Evolutionary conservation across 2,329 filamentous ascomycete species (phyloP).

Genomic region (Aspergillus texensis): DNA sequence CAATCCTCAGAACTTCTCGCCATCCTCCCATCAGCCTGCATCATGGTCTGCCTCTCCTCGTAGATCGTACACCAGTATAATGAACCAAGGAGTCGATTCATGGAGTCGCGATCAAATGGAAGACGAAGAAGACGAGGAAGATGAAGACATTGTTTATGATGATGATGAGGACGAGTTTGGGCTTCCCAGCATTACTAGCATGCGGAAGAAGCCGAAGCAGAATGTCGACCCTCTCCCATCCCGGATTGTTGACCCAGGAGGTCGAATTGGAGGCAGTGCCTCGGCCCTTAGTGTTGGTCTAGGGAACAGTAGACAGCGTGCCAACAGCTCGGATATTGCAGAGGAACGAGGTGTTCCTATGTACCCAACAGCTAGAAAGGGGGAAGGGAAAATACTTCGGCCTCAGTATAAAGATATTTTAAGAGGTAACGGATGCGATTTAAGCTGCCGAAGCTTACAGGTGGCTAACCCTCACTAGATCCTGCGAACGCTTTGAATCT

Average conservation of each 20-base stretch:
- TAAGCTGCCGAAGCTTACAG: not conserved
- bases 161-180: slow-evolving; percentile 96
- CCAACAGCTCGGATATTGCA: slow-evolving; percentile 91
- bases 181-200: slow-evolving; percentile 86
- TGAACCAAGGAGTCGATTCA: slow-evolving; percentile 79
- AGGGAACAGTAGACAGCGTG: slow-evolving; percentile 62
- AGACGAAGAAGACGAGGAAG: slow-evolving; percentile 55
- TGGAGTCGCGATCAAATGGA: slow-evolving; percentile 63
- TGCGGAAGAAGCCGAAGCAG: slow-evolving; percentile 70
- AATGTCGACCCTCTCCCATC: slow-evolving; percentile 36
- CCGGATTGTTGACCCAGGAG: slow-evolving; percentile 50
- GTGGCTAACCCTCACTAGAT: slow-evolving; percentile 41
- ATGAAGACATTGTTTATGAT: slow-evolving; percentile 76
- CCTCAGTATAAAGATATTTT: slow-evolving; percentile 98
- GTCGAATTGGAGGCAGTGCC: slow-evolving; percentile 24
- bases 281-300: slow-evolving; percentile 35
- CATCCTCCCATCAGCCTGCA: slow-evolving; percentile 51
- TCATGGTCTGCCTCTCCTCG: slow-evolving; percentile 57
- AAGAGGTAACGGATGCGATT: slow-evolving; percentile 52
- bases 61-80: slow-evolving; percentile 76
- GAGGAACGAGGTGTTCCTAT: slow-evolving; percentile 80
- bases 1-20: slow-evolving; percentile 57
- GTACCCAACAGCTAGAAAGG: slow-evolving; percentile 87
- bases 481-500: slow-evolving; percentile 94
- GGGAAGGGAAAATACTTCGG: slow-evolving; percentile 90